A percentile compares a stretch with the other conserved stretches of the same genome.
Conservation (phyloP, 345 rosid species). For the Boechera divaricarpa region DNA sequence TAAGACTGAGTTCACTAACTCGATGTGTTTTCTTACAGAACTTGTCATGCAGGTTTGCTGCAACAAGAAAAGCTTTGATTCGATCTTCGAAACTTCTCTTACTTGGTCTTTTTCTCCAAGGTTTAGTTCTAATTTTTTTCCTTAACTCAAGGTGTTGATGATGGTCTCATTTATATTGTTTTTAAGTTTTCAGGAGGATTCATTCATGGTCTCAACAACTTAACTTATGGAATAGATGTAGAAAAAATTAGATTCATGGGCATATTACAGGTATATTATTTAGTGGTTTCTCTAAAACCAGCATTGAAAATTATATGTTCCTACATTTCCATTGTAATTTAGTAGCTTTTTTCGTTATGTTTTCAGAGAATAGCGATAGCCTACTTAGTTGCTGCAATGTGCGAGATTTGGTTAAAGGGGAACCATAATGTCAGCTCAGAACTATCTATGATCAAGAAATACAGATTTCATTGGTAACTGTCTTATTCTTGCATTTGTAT, state of each 20-base stretch:
- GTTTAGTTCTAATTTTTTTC: constrained; percentile 35
- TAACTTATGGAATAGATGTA: constrained; percentile 70
- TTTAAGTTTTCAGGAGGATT: constrained; percentile 64
- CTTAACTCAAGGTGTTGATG: background rate
- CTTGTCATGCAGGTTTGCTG: constrained; percentile 54
- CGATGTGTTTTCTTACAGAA: constrained; percentile 47
- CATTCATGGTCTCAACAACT: constrained; percentile 68
- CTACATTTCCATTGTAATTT: background rate
- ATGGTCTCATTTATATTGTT: background rate
- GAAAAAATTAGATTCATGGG: constrained; percentile 74
- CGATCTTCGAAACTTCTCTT: constrained; percentile 64
- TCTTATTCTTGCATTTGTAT: background rate
- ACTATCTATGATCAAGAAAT: constrained; percentile 55
- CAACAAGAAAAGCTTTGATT: constrained; percentile 70
- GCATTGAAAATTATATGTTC: background rate
- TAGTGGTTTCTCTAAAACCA: background rate
- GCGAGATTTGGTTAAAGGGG: constrained; percentile 88
- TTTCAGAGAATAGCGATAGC: constrained; percentile 82
- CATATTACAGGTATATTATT: constrained; percentile 67
- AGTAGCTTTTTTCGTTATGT: constrained; percentile 7
- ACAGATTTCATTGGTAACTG: constrained; percentile 63
- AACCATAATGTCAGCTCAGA: constrained; percentile 53
- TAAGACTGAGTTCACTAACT: background rate
- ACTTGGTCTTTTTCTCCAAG: constrained; percentile 86
- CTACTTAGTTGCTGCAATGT: constrained; percentile 68